Conservation (phyloP, 305 asterid species). For the Ilex paraguariensis region DNA sequence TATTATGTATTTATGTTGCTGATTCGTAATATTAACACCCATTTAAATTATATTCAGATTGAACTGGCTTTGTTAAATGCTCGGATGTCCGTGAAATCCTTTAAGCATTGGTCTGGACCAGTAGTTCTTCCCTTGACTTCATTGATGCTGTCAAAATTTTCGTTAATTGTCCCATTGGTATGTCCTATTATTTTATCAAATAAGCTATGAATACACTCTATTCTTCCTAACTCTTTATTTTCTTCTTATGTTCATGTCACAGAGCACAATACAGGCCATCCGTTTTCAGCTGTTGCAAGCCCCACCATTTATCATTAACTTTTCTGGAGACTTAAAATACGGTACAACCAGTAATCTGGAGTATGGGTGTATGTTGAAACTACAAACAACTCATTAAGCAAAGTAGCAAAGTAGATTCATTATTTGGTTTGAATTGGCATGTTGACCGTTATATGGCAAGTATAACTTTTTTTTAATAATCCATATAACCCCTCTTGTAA, state of each 20-base stretch:
- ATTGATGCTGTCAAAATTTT: constrained; percentile 81
- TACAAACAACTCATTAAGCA: too few species aligned
- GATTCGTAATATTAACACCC: constrained; percentile 8
- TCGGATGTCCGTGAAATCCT: constrained; percentile 73
- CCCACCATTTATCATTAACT: constrained; percentile 59
- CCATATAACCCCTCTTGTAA: too few species aligned
- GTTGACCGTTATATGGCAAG: too few species aligned
- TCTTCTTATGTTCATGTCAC: constrained; percentile 17
- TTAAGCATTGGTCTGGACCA: constrained; percentile 68
- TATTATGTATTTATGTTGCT: background rate
- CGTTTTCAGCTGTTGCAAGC: constrained; percentile 82
- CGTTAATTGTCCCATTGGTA: constrained; percentile 88
- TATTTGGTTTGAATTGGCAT: too few species aligned
- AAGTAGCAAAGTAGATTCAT: too few species aligned
- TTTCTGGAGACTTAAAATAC: constrained; percentile 84
- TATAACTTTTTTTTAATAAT: too few species aligned
- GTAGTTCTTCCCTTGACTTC: constrained; percentile 48
- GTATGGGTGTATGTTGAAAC: background rate
- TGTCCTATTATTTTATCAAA: constrained; percentile 17
- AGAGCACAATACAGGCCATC: constrained; percentile 88
- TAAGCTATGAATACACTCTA: constrained; percentile 10
- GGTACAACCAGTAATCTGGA: constrained; percentile 36
- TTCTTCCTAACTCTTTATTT: constrained; percentile 15
- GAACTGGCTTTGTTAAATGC: constrained; percentile 78
- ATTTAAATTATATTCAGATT: constrained; percentile 39